Base-by-base conservation (phyloP, 371 early-diverging fungal genomes). In the Syncephalastrum monosporum region DNA sequence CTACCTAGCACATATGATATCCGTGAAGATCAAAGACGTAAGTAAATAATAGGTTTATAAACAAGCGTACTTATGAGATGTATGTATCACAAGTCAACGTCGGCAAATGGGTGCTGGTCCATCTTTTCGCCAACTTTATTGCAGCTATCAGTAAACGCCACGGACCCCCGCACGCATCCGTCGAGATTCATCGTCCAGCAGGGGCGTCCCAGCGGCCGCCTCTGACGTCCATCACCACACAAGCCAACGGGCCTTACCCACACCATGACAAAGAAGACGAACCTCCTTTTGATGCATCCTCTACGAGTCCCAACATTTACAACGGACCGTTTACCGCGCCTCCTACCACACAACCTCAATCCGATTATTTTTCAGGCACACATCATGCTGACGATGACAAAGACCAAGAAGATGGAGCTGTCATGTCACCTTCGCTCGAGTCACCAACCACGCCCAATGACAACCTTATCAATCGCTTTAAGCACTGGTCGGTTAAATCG, bases 21-120 rank as follows among this genome's bases (percentile, higher is more conserved):
- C 21, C 70, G 74, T 2, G 91, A 91, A 60, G 91, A 91, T 53
- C 87, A 87, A 59, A 53, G 91, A 74, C 74, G 91, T 90, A 81
- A 56, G 74, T 52, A 3, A 15, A 0, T 5, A 47, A 19, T 29
- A 12, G 33, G 46, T 10, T 19, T 21, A 21, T 21, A 0, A 41
- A 25, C 13, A 23, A 38, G 16, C 53, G 42, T 42, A 19, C 21
- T 15, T 23, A 44, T n/a, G n/a, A n/a, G n/a, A n/a, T 42, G 24
- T 27, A 17, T 43, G 17, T 19, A 27, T 24, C n/a, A 44, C 3
- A 61, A 91, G 90, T 93, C 38, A 90, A 89, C 68, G 64, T 94
- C 14, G 93, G 90, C 38, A 88, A 87, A 70, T 94, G 95, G 93
- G 85, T 93, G 0, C 64, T 94, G 46, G 82, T 85, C 12, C 76